A percentile compares a stretch with the other conserved stretches of the same genome.
Evolutionary conservation across 192 early-diverging fungal genomes (phyloP).

Genomic region (Chytriomyces sp.): DNA sequence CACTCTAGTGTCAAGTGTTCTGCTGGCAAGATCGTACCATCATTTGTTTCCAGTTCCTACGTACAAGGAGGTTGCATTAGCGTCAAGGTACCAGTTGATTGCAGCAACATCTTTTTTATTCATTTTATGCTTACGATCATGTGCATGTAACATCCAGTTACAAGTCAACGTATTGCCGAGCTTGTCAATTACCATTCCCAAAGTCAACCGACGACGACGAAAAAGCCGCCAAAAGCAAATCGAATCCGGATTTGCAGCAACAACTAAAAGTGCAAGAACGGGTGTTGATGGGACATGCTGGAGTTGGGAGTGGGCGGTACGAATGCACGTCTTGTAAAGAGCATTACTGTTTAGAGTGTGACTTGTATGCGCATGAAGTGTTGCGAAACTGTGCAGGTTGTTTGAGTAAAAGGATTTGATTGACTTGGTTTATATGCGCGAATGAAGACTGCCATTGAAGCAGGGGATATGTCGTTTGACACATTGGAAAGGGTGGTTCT

Average conservation of each 20-base stretch:
- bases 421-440: neutral
- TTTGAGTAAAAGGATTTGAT: constrained; percentile 17
- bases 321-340: constrained; percentile 78
- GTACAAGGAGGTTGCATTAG: constrained; percentile 70
- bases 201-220: neutral
- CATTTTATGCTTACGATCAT: constrained; percentile 8
- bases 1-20: constrained; percentile 86
- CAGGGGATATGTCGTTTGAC: neutral
- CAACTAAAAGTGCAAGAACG: neutral
- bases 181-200: constrained; percentile 32
- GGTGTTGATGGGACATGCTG: neutral
- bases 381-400: constrained; percentile 81
- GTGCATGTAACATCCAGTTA: neutral
- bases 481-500: neutral
- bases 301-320: constrained; percentile 53
- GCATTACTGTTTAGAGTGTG: constrained; percentile 89
- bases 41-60: constrained; percentile 93
- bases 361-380: constrained; percentile 90
- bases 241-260: neutral
- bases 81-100: constrained; percentile 10
- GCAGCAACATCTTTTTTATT: too few species aligned
- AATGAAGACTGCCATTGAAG: neutral
- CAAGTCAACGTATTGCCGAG: constrained; percentile 26
- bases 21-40: constrained; percentile 90
- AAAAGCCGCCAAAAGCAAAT: constrained; percentile 14